These are phyloP conservation scores for Boletus hoseneyae DNA, from an alignment of 1,284 basidiomycete genomes.

Conservation along the genomic window DNA sequence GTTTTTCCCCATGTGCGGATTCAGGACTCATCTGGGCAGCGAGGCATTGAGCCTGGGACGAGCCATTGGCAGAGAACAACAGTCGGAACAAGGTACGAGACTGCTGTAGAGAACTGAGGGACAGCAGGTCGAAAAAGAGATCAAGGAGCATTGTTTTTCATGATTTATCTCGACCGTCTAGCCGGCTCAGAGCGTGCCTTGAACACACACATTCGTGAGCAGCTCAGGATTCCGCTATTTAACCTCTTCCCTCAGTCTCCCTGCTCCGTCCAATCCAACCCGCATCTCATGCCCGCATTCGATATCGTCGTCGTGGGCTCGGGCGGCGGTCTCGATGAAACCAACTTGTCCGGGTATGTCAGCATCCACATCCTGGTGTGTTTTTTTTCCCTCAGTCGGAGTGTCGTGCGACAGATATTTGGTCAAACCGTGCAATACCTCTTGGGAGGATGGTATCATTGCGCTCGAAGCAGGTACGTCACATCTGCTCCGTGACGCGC, in stretches of 20 bases:
- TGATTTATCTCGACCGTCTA: slow-evolving; percentile 8
- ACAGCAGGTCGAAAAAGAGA: not conserved
- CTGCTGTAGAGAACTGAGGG: slow-evolving; percentile 3
- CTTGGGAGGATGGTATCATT: slow-evolving; percentile 68
- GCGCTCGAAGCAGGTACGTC: slow-evolving; percentile 69
- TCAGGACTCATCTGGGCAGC: not conserved
- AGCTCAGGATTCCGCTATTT: too few species aligned
- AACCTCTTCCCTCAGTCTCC: too few species aligned
- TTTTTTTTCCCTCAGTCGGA: not conserved
- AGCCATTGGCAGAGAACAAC: not conserved
- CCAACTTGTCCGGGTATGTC: slow-evolving; percentile 68
- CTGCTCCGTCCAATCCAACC: not conserved
- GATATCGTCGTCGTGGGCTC: slow-evolving; percentile 72
- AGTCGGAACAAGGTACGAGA: slow-evolving; percentile 11
- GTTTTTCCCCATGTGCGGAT: slow-evolving; percentile 7
- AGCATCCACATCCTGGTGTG: too few species aligned
- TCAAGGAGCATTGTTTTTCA: not conserved
- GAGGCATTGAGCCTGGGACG: not conserved
- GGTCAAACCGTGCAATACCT: slow-evolving; percentile 52
- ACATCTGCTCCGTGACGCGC: not conserved
- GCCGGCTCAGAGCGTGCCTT: slow-evolving; percentile 25
- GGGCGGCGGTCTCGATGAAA: slow-evolving; percentile 74
- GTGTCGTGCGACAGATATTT: slow-evolving; percentile 52
- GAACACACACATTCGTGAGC: slow-evolving; percentile 4
- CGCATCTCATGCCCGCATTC: slow-evolving; percentile 47